A percentile compares a stretch with the other conserved stretches of the same genome.
Evolutionary conservation across 345 rosid genomes (phyloP).

Genomic region (Murraya koenigii): DNA sequence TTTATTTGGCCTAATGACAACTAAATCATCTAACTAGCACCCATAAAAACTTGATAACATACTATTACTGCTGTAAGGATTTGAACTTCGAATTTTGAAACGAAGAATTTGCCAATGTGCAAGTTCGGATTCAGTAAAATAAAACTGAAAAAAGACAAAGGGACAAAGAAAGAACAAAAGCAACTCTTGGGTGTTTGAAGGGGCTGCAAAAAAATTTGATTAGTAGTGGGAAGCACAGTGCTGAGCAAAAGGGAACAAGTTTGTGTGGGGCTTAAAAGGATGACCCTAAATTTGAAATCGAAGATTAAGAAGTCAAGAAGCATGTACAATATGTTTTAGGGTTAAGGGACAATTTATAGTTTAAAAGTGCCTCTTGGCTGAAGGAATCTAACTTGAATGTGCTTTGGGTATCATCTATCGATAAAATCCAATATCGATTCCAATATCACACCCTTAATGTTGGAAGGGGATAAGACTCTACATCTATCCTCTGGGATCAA

Average conservation of each 20-base stretch:
- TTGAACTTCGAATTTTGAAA: too few relatives aligned
- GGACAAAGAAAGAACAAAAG: neutral
- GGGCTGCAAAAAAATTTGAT: neutral
- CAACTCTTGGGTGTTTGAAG: neutral
- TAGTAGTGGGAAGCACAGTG: neutral
- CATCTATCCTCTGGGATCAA: neutral
- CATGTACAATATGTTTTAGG: neutral
- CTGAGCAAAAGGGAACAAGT: neutral
- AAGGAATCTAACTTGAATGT: conserved; percentile 10
- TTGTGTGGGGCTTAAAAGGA: neutral
- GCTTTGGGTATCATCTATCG: neutral
- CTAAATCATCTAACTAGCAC: too few relatives aligned
- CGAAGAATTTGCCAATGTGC: too few relatives aligned
- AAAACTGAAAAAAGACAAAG: neutral
- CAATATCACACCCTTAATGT: neutral
- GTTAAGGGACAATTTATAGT: conserved; percentile 11
- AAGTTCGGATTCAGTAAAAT: too few relatives aligned
- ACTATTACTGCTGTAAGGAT: too few relatives aligned
- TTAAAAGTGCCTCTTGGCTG: neutral
- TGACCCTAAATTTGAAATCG: neutral
- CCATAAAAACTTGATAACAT: too few relatives aligned
- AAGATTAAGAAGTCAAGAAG: neutral
- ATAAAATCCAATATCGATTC: neutral
- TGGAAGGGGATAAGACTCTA: neutral
- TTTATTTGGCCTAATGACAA: too few relatives aligned